Percentiles rank a stretch among this genome's conserved stretches.
Evolutionary conservation across 805 yeast species (phyloP).

Genomic region (Candida sithepensis): DNA sequence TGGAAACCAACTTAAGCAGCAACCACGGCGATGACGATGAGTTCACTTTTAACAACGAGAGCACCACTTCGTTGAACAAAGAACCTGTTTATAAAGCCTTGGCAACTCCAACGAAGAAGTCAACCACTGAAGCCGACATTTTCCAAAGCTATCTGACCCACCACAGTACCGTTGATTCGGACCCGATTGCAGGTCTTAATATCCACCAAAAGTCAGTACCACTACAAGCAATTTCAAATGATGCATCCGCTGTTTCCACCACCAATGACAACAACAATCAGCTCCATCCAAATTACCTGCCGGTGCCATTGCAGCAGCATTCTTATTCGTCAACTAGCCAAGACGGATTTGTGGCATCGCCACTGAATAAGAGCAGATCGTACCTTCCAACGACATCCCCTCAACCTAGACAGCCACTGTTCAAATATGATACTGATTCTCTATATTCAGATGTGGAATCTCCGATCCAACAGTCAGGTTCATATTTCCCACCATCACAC

Average conservation of each 20-base stretch:
- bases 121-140: conserved; percentile 1
- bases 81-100: conserved; percentile 14
- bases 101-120: conserved; percentile 6
- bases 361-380: not conserved
- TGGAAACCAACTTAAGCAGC: not conserved
- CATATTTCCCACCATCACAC: not conserved
- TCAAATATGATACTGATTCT: conserved; percentile 8
- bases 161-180: not conserved
- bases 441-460: conserved; percentile 8
- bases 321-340: not conserved
- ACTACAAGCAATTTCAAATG: not conserved
- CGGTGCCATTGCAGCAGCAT: not conserved
- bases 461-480: conserved; percentile 1
- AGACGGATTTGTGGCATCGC: not conserved
- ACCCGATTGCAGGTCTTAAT: conserved; percentile 4
- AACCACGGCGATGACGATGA: conserved; percentile 17
- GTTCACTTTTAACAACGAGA: conserved; percentile 21
- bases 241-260: not conserved
- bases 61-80: conserved; percentile 8
- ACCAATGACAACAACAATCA: not conserved
- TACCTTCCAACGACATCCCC: not conserved
- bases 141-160: conserved; percentile 6
- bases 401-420: not conserved
- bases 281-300: not conserved
- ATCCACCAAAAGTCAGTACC: conserved; percentile 1